These are phyloP conservation scores for Gracilaria domingensis DNA, from an alignment of 23 red algal species.

Conservation along the genomic window DNA sequence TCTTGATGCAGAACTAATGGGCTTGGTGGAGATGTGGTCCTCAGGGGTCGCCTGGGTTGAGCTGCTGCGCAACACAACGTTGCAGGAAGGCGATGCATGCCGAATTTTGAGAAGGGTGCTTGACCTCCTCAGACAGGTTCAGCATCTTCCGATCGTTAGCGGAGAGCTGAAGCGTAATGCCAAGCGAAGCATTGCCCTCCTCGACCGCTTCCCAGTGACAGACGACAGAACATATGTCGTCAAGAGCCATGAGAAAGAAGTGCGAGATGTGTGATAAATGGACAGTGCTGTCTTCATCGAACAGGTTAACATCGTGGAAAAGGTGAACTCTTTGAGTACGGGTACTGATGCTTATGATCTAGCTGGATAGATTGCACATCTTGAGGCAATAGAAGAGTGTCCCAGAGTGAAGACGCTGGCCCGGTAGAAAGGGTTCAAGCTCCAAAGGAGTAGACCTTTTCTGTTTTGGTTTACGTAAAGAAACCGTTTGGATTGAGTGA, in stretches of 20 bases:
- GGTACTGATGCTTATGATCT: too few relatives aligned
- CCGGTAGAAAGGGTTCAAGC: too few relatives aligned
- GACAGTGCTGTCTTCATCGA: too few relatives aligned
- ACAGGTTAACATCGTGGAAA: too few relatives aligned
- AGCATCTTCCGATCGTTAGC: slow-evolving; percentile 72
- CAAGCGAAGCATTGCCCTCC: slow-evolving; percentile 67
- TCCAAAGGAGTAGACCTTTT: too few relatives aligned
- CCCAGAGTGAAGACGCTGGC: too few relatives aligned
- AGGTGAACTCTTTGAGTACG: too few relatives aligned
- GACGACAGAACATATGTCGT: slow-evolving; percentile 88
- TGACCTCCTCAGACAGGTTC: slow-evolving; percentile 86
- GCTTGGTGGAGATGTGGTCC: slow-evolving; percentile 90
- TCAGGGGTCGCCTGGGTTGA: slow-evolving; percentile 71
- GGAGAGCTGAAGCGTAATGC: slow-evolving; percentile 69
- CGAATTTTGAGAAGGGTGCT: slow-evolving; percentile 80
- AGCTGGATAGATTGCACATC: too few relatives aligned
- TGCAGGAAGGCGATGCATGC: slow-evolving; percentile 94
- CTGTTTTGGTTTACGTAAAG: too few relatives aligned
- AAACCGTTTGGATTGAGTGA: too few relatives aligned
- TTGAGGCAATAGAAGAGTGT: too few relatives aligned
- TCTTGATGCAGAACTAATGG: slow-evolving; percentile 56
- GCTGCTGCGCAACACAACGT: slow-evolving; percentile 60
- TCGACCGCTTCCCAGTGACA: slow-evolving; percentile 89
- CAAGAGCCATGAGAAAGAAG: slow-evolving; percentile 23
- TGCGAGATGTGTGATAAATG: not conserved